phyloP scores from a whole-genome alignment of 306 rosid genomes.

The Adenanthera pavonina region DNA sequence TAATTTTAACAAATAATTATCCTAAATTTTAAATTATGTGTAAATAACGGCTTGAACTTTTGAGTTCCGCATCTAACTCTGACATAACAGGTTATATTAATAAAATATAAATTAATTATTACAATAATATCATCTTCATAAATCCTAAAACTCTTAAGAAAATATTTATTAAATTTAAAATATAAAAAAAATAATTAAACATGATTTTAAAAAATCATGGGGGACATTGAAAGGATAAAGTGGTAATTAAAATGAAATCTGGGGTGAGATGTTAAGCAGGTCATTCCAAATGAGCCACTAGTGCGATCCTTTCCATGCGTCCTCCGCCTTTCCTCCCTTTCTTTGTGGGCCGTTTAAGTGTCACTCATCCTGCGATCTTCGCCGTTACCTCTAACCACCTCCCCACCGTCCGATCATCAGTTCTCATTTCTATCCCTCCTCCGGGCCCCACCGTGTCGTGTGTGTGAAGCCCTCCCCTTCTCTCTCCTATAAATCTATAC shows the following conservation, averaged over 20 bases:
- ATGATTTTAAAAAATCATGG: too few species aligned
- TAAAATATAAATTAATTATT: too few species aligned
- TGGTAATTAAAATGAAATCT: neutral
- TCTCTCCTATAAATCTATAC: conserved; percentile 41
- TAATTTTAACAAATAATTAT: too few species aligned
- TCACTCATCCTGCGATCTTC: neutral
- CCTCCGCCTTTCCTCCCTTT: neutral
- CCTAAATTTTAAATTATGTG: too few species aligned
- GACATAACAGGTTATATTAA: too few species aligned
- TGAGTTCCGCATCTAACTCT: too few species aligned
- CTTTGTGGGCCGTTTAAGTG: neutral
- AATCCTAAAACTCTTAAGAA: too few species aligned
- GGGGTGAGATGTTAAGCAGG: neutral
- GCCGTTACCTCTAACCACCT: neutral
- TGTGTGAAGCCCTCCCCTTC: neutral
- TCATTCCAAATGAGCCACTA: neutral
- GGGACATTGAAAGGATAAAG: neutral
- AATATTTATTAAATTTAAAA: too few species aligned
- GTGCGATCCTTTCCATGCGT: neutral
- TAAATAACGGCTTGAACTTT: too few species aligned
- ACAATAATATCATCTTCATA: too few species aligned
- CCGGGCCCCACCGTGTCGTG: conserved; percentile 8
- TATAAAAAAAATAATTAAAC: too few species aligned
- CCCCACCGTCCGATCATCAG: neutral
- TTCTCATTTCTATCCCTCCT: conserved; percentile 9